phyloP scores from a whole-genome alignment of 768 basidiomycete species.

The Leucocoprinus leucothites region DNA sequence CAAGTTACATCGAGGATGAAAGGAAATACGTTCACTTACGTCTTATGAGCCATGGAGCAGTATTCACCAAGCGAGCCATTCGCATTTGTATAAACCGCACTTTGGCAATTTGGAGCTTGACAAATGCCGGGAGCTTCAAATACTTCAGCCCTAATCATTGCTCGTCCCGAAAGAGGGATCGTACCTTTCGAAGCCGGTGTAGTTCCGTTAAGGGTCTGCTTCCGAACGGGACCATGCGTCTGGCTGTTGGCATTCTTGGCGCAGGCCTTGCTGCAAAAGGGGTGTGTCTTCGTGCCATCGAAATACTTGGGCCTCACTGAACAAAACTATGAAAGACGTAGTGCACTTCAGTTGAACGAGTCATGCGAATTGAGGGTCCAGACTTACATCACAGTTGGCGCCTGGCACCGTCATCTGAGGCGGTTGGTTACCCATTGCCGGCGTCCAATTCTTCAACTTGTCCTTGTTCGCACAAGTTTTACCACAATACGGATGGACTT shows the following conservation, averaged over 20 bases:
- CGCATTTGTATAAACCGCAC: conserved; percentile 35
- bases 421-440: not conserved
- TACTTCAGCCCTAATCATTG: not conserved
- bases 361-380: not conserved
- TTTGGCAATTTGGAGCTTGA: conserved; percentile 48
- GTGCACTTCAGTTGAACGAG: not conserved
- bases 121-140: conserved; percentile 26
- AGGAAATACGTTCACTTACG: conserved; percentile 26
- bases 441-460: conserved; percentile 22
- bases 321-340: conserved; percentile 41
- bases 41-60: conserved; percentile 51
- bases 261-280: conserved; percentile 64
- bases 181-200: conserved; percentile 17
- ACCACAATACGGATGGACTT: conserved; percentile 56
- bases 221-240: conserved; percentile 21
- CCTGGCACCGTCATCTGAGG: conserved; percentile 6
- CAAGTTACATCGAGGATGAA: not conserved
- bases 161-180: not conserved
- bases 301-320: conserved; percentile 56
- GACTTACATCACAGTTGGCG: conserved; percentile 17
- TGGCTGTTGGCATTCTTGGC: conserved; percentile 39
- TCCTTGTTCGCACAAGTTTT: conserved; percentile 54
- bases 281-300: conserved; percentile 56
- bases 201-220: conserved; percentile 16
- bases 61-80: conserved; percentile 42